Evolutionary conservation across 2,329 filamentous ascomycete genomes (phyloP).

Genomic region (Alternaria panax): DNA sequence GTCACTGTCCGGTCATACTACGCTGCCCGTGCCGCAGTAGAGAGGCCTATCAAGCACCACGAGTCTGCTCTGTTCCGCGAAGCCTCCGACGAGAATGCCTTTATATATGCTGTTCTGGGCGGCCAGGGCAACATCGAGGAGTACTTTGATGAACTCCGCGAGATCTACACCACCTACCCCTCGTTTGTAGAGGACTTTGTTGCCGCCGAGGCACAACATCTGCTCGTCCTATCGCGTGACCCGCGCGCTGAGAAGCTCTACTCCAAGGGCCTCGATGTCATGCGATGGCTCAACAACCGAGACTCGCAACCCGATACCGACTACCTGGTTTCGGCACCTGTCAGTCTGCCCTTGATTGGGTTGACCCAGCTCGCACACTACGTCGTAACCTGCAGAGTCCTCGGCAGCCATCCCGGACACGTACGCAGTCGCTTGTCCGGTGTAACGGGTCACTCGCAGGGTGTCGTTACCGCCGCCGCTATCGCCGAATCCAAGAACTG

Average conservation of each 20-base stretch:
- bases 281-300: slow-evolving; percentile 88
- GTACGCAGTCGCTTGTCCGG: slow-evolving; percentile 85
- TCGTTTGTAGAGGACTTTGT: slow-evolving; percentile 90
- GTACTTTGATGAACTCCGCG: slow-evolving; percentile 96
- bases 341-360: slow-evolving; percentile 95
- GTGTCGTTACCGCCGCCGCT: slow-evolving; percentile 89
- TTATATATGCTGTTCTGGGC: slow-evolving; percentile 92
- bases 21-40: slow-evolving; percentile 80
- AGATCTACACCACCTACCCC: slow-evolving; percentile 89
- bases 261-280: slow-evolving; percentile 93
- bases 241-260: slow-evolving; percentile 93
- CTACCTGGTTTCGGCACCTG: slow-evolving; percentile 62
- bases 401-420: slow-evolving; percentile 88
- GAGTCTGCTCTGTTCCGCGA: slow-evolving; percentile 92
- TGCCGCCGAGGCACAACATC: slow-evolving; percentile 78
- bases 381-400: slow-evolving; percentile 87
- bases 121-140: slow-evolving; percentile 99
- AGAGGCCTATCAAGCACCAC: slow-evolving; percentile 87
- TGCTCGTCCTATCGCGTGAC: slow-evolving; percentile 85
- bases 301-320: slow-evolving; percentile 92
- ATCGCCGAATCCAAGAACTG: slow-evolving; percentile 91
- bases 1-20: slow-evolving; percentile 92
- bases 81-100: slow-evolving; percentile 81
- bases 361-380: slow-evolving; percentile 96
- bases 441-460: slow-evolving; percentile 95